Conservation (phyloP, 2,329 filamentous ascomycete genomes). For the Aspergillus jensenii region DNA sequence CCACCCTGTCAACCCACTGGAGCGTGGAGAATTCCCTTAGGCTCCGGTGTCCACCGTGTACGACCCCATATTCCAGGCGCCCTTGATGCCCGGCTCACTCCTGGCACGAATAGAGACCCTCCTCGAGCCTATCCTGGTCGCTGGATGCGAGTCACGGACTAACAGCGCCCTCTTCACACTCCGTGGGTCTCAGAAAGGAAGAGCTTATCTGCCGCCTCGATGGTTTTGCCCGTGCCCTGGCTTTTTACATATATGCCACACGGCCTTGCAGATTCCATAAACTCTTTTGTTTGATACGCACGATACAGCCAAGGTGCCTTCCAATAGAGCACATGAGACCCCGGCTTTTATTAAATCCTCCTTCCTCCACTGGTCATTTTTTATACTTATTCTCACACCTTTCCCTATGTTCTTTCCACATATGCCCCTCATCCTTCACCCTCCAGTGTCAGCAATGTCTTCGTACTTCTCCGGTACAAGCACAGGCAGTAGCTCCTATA, state of each 20-base stretch:
- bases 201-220: conserved; percentile 20
- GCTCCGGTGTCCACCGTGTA: conserved; percentile 17
- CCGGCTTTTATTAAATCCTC: not conserved
- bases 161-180: conserved; percentile 11
- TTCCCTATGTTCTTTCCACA: conserved; percentile 14
- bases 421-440: conserved; percentile 34
- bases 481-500: conserved; percentile 29
- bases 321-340: not conserved
- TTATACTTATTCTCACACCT: conserved; percentile 4
- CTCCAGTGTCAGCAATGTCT: conserved; percentile 31
- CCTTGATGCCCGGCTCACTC: conserved; percentile 16
- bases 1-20: conserved; percentile 9
- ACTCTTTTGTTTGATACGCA: conserved; percentile 10
- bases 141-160: conserved; percentile 6
- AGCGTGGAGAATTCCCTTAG: conserved; percentile 10
- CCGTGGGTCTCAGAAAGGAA: conserved; percentile 14
- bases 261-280: not conserved
- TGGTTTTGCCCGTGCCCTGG: conserved; percentile 11
- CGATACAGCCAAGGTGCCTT: not conserved
- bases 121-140: conserved; percentile 13
- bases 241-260: conserved; percentile 13
- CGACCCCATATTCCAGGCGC: conserved; percentile 9
- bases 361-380: not conserved
- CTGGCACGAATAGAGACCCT: conserved; percentile 15
- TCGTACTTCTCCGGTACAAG: conserved; percentile 31